Base-by-base conservation (phyloP, 1,284 basidiomycete genomes). In the Moesziomyces aphidis region DNA sequence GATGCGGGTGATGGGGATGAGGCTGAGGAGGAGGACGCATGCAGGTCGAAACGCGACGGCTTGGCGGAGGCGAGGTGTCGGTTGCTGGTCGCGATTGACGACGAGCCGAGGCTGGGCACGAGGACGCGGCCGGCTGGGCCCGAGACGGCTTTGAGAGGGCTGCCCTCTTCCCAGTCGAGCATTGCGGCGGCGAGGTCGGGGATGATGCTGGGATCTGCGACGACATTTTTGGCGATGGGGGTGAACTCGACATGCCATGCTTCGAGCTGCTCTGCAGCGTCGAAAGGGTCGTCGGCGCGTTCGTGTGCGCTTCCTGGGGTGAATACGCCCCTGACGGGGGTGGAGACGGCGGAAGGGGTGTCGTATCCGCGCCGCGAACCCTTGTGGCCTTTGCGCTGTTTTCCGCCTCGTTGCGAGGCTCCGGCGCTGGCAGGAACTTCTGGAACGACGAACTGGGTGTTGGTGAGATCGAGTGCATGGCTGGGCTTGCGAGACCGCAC, bases 221-320 rank as follows among this genome's bases (percentile, higher is more conserved):
- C 76, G 44, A 79, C 31, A 50, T 81, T 84, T n/a, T 71, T 59
- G n/a, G 51, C 22, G 50, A 78, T 69, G 10, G 78, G 79, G 5
- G 82, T 81, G 58, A 68, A 84, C 50, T 84, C 82, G 50, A 83
- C 68, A 36, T 82, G 78, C 82, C 82, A 84, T 5, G 82, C 71
- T 45, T 84, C 80, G 48, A 80, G 61, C 51, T 76, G 68, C n/a
- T 80, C 79, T n/a, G 61, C 62, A 15, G 55, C 26, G 49, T 75
- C 73, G 51, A 68, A 69, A 4, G 63, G 59, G 23, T 74, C 68
- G 11, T 78, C 78, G 34, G 64, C 42, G 46, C 67, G 62, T 19
- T 75, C 76, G 43, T 75, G 60, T 11, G 53, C 49, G 55, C 62
- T 62, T 44, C 58, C 62, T 17, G 71, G 73, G 15, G 65, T 70